phyloP scores from a whole-genome alignment of 2,329 filamentous ascomycete species.

The Zopfia rhizophila region DNA sequence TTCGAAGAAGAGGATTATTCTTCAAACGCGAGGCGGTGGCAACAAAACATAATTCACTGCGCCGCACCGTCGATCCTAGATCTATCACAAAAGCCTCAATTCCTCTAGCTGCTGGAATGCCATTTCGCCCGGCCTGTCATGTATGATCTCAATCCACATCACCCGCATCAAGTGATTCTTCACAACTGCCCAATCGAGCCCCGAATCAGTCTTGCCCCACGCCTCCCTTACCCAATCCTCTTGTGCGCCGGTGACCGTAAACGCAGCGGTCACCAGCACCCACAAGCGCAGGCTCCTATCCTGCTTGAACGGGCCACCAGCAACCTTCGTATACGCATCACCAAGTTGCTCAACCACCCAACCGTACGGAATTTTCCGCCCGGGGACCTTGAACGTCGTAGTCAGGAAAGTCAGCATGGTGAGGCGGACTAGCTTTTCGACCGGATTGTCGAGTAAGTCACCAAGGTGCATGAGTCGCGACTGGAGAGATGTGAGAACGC shows the following conservation, averaged over 20 bases:
- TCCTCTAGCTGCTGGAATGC: too few species aligned
- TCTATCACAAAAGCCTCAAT: too few species aligned
- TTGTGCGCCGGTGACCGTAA: constrained; percentile 4
- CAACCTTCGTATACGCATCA: constrained; percentile 4
- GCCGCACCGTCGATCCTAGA: too few species aligned
- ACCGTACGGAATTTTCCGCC: constrained; percentile 22
- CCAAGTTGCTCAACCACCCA: too few species aligned
- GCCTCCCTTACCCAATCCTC: constrained; percentile 3
- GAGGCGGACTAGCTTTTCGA: constrained; percentile 15
- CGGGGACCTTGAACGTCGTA: constrained; percentile 23
- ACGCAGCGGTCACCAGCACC: constrained; percentile 13
- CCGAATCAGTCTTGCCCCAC: neutral
- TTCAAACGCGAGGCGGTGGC: too few species aligned
- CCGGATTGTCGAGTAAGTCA: neutral
- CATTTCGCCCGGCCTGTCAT: constrained; percentile 12
- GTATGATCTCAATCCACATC: constrained; percentile 25
- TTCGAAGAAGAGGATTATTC: too few species aligned
- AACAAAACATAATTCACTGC: too few species aligned
- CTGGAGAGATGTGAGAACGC: constrained; percentile 21
- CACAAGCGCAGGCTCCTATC: too few species aligned
- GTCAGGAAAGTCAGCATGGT: constrained; percentile 22
- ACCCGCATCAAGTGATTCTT: constrained; percentile 13
- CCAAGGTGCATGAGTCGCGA: constrained; percentile 22
- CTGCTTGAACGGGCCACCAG: too few species aligned
- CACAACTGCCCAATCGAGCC: constrained; percentile 4